Evolutionary conservation across 257 asterid genomes (phyloP).

Genomic region (Gentiana macrophylla): DNA sequence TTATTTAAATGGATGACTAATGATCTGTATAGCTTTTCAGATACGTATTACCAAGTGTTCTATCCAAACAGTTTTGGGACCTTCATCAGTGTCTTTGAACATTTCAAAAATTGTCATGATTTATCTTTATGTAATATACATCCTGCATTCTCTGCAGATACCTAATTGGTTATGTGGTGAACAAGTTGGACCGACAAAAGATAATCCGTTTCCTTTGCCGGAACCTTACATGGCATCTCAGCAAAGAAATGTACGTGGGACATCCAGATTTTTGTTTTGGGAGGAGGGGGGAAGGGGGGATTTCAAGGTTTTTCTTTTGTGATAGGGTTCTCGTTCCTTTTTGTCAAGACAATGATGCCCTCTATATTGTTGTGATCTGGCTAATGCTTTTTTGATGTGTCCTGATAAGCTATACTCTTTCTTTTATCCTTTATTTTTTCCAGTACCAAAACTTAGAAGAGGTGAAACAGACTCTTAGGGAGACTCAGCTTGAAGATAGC

Average conservation of each 20-base stretch:
- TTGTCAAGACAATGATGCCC: too few relatives aligned
- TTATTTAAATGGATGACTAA: not conserved
- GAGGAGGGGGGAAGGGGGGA: not conserved
- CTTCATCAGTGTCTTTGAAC: not conserved
- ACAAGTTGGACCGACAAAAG: constrained; percentile 57
- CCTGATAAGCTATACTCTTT: not conserved
- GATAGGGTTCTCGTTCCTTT: not conserved
- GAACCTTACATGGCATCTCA: constrained; percentile 73
- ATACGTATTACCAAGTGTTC: not conserved
- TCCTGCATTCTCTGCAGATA: constrained; percentile 32
- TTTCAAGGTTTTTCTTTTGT: not conserved
- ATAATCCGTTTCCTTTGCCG: constrained; percentile 78
- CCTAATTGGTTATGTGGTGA: constrained; percentile 77
- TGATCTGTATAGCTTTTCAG: constrained; percentile 1
- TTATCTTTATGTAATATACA: constrained; percentile 3
- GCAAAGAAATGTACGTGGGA: constrained; percentile 59
- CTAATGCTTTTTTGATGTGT: too few relatives aligned
- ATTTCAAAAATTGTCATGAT: not conserved
- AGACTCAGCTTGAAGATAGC: constrained; percentile 74
- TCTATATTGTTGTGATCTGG: not conserved
- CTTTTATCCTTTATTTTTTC: constrained; percentile 18
- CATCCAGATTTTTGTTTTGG: not conserved
- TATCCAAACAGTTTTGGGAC: not conserved
- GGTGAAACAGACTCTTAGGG: constrained; percentile 65
- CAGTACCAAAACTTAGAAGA: constrained; percentile 67